Percentiles rank a stretch among this genome's conserved stretches.
These are phyloP conservation scores for Hypoxylon crocopeplum DNA, from an alignment of 495 filamentous ascomycete genomes.

Conservation along the genomic window DNA sequence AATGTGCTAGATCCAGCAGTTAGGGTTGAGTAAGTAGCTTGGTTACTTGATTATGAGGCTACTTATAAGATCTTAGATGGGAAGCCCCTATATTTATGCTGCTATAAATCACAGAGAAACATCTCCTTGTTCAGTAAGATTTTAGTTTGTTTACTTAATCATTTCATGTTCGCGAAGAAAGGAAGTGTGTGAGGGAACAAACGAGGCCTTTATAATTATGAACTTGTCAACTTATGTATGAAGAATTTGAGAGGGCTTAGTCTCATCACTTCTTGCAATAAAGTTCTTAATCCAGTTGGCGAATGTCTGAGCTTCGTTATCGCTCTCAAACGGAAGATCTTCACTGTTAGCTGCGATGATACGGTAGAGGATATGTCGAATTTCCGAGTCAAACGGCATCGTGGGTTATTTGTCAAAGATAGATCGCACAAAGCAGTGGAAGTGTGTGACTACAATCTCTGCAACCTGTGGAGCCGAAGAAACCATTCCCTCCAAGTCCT, in stretches of 20 bases:
- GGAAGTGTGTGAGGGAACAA: no score
- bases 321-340: not conserved
- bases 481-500: no score
- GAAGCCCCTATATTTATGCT: conserved; percentile 5
- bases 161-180: no score
- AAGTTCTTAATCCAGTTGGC: conserved; percentile 1
- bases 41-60: not conserved
- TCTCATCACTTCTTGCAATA: not conserved
- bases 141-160: not conserved
- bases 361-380: not conserved
- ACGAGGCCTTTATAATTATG: no score
- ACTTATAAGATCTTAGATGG: not conserved
- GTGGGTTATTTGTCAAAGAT: not conserved
- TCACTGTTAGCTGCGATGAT: not conserved
- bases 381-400: not conserved
- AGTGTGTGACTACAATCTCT: not conserved
- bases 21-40: conserved; percentile 1
- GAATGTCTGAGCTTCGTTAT: not conserved
- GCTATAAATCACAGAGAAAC: not conserved
- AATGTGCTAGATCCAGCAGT: not conserved
- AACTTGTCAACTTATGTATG: no score
- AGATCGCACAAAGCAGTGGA: not conserved
- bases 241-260: not conserved
- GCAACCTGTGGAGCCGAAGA: not conserved
- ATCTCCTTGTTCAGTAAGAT: not conserved